These are phyloP conservation scores for Trichoderma brevicompactum DNA, from an alignment of 2,329 filamentous ascomycete genomes.

Conservation along the genomic window DNA sequence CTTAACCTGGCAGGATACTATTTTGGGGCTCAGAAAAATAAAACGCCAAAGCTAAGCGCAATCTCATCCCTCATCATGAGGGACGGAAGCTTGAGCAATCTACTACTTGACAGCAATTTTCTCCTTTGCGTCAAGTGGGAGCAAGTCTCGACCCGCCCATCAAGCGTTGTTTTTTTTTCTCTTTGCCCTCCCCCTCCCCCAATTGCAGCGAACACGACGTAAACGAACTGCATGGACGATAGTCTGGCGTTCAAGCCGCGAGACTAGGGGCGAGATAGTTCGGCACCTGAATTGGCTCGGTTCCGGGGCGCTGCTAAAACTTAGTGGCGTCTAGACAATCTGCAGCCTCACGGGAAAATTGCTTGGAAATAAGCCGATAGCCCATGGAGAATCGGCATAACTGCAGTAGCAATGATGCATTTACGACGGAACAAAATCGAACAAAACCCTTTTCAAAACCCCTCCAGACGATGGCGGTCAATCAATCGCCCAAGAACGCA, in stretches of 20 bases:
- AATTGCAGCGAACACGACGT: too few species aligned
- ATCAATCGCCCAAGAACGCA: background rate
- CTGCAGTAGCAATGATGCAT: background rate
- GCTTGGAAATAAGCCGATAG: background rate
- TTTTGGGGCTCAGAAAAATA: too few species aligned
- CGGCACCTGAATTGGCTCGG: background rate
- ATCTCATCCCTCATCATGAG: background rate
- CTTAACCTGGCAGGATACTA: background rate
- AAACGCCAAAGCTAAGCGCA: background rate
- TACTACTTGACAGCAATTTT: too few species aligned
- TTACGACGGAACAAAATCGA: constrained; percentile 1
- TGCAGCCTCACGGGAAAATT: too few species aligned
- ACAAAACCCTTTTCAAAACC: background rate
- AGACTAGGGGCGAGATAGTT: constrained; percentile 1
- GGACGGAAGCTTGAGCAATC: background rate
- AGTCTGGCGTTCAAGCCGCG: background rate
- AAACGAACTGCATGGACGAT: too few species aligned
- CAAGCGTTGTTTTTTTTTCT: too few species aligned
- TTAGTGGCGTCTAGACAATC: too few species aligned
- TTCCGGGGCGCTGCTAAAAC: background rate
- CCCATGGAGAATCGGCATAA: background rate
- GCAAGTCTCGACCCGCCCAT: too few species aligned
- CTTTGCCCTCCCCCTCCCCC: too few species aligned
- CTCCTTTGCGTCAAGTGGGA: too few species aligned
- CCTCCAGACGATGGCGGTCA: background rate